Evolutionary conservation across 208 protist genomes (phyloP), one percentile per base, ranked within the genome.

Genomic region (Strigomonas culicis): DNA sequence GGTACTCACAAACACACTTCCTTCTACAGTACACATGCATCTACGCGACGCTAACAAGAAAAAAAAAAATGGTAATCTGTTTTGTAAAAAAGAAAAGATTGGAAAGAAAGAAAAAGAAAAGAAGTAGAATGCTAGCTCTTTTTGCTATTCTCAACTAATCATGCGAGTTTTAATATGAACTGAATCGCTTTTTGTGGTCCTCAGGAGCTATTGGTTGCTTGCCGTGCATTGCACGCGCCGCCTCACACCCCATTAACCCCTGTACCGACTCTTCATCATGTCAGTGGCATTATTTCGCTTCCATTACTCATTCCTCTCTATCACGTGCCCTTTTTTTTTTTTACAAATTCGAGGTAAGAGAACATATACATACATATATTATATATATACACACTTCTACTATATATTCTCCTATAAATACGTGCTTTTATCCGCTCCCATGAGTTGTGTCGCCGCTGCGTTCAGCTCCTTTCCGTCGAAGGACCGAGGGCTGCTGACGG

Each of bases 401-500:
- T 44, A 43, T 19, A 34, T 36, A 52, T 47, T 43, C 11, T 25
- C 15, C 34, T 4, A 28, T 32, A 17, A 13, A 10, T 47, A 19
- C 62, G 21, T 28, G 4, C 28, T 49, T 2, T 56, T 39, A 58
- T 63, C 24, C 49, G 47, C 10, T 59, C 1, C 46, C 59, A 36
- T 58, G 44, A 13, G 34, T 44, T 32, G 43, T 27, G 27, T 21
- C 60, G 47, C 47, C 13, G 60, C 77, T 17, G 79, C 80, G 31
- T 90, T 86, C 66, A 70, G 58, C 52, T 72, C 50, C 59, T 79
- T 77, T 46, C 77, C 75, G 11, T 77, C 66, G 1, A 27, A 66
- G 11, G 74, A 72, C 53, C 61, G 69, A 24, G 86, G 86, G 34
- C 64, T 89, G 15, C 62, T 93, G 31, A 71, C 66, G 17, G 62